A percentile compares a stretch with the other conserved stretches of the same genome.
phyloP scores from a whole-genome alignment of 2,329 filamentous ascomycete genomes.

The Mycosphaerella arachidis region DNA sequence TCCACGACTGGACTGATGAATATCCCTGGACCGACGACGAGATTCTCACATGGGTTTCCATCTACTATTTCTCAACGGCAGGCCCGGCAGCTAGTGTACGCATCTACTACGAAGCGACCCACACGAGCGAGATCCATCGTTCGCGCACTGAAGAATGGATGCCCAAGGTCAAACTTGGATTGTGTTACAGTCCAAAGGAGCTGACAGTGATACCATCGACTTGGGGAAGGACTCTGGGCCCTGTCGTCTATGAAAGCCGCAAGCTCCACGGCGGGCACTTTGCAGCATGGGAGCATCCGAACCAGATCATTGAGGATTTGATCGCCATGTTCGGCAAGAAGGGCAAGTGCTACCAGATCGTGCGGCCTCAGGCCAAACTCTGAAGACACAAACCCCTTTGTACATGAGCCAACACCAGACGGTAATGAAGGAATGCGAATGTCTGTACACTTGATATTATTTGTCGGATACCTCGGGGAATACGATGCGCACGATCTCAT shows the following conservation, averaged over 20 bases:
- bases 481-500: constrained; percentile 45
- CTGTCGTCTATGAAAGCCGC: constrained; percentile 53
- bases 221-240: constrained; percentile 55
- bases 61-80: constrained; percentile 67
- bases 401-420: neutral
- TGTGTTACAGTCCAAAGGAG: constrained; percentile 57
- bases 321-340: constrained; percentile 20
- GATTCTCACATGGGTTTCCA: constrained; percentile 67
- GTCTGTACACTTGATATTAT: constrained; percentile 5
- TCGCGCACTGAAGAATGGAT: constrained; percentile 42
- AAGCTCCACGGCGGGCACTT: constrained; percentile 56
- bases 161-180: constrained; percentile 46
- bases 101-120: constrained; percentile 67
- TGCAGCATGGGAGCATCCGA: constrained; percentile 45
- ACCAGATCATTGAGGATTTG: constrained; percentile 19
- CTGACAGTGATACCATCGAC: constrained; percentile 50
- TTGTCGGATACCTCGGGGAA: constrained; percentile 35
- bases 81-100: constrained; percentile 63
- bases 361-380: constrained; percentile 13
- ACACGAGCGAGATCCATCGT: constrained; percentile 32
- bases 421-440: neutral
- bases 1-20: constrained; percentile 69
- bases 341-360: constrained; percentile 17
- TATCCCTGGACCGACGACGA: constrained; percentile 75
- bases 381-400: neutral